Percentiles rank a stretch among this genome's conserved stretches.
Evolutionary conservation across 1,139 yeast genomes (phyloP).

Genomic region (Blastobotrys malaysiensis): DNA sequence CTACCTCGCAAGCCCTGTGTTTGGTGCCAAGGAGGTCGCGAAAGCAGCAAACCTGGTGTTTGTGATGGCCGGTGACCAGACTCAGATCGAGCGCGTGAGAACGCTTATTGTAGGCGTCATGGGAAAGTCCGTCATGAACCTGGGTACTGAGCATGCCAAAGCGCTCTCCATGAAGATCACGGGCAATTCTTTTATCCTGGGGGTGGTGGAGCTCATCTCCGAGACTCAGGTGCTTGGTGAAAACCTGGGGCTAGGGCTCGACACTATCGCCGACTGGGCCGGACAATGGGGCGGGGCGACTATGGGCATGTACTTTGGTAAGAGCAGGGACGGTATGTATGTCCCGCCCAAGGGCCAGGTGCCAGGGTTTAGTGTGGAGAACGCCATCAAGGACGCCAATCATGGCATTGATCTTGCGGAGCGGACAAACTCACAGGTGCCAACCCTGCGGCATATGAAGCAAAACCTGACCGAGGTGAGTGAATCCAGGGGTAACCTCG

Average conservation of each 20-base stretch:
- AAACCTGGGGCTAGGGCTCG: conserved; percentile 23
- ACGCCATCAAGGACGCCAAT: conserved; percentile 27
- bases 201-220: conserved; percentile 27
- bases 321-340: conserved; percentile 20
- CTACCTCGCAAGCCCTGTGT: conserved; percentile 29
- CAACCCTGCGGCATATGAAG: conserved; percentile 21
- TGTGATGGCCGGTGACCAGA: conserved; percentile 25
- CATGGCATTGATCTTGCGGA: conserved; percentile 24
- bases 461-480: conserved; percentile 20
- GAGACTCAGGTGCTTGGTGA: conserved; percentile 29
- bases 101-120: conserved; percentile 26
- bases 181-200: conserved; percentile 29
- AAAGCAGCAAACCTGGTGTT: conserved; percentile 26
- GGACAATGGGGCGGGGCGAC: conserved; percentile 20
- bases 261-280: conserved; percentile 20
- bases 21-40: conserved; percentile 30
- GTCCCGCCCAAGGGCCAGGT: conserved; percentile 20
- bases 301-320: conserved; percentile 20
- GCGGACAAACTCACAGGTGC: conserved; percentile 19
- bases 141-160: conserved; percentile 26
- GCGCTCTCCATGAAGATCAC: conserved; percentile 27
- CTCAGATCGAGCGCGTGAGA: conserved; percentile 18
- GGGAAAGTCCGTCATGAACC: conserved; percentile 24
- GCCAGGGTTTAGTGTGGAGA: conserved; percentile 25
- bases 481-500: conserved; percentile 21